These are phyloP conservation scores for Penicillium aurantiogriseum DNA, from an alignment of 2,329 filamentous ascomycete species.

Conservation along the genomic window DNA sequence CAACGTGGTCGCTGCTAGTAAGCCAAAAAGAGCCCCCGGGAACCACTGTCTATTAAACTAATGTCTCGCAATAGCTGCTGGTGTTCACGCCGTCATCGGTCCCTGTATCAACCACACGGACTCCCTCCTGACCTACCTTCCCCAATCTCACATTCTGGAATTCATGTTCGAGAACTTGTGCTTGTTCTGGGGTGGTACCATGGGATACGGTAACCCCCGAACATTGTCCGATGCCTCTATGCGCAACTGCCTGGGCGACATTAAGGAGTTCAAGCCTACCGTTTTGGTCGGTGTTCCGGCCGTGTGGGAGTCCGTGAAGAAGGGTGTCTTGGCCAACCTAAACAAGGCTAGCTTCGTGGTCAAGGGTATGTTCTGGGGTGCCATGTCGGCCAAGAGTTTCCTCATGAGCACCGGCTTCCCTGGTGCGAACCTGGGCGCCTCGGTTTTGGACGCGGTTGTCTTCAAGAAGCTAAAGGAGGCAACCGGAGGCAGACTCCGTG, in stretches of 20 bases:
- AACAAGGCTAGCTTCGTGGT: constrained; percentile 68
- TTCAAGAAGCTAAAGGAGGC: constrained; percentile 90
- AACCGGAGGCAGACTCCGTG: constrained; percentile 82
- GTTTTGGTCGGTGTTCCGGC: constrained; percentile 92
- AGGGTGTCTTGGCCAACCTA: constrained; percentile 82
- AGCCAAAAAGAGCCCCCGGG: constrained; percentile 32
- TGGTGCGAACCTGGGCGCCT: constrained; percentile 53
- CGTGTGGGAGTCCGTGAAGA: constrained; percentile 96
- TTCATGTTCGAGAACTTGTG: constrained; percentile 92
- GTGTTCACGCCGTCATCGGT: constrained; percentile 74
- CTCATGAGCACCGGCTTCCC: constrained; percentile 55
- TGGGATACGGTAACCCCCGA: constrained; percentile 89
- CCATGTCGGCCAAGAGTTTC: constrained; percentile 60
- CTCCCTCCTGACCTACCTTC: constrained; percentile 82
- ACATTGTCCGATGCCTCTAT: constrained; percentile 84
- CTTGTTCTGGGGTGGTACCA: constrained; percentile 82
- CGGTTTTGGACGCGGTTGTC: constrained; percentile 74
- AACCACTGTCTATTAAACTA: constrained; percentile 10
- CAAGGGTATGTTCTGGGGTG: constrained; percentile 75
- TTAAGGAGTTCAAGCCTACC: constrained; percentile 85
- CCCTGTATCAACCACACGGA: constrained; percentile 76
- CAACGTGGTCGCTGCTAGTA: constrained; percentile 74
- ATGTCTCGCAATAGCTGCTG: constrained; percentile 59
- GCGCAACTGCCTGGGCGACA: constrained; percentile 88
- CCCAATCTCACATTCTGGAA: constrained; percentile 93